Evolutionary conservation across 768 basidiomycete species (phyloP).

Genomic region (Panaeolus cyanescens): DNA sequence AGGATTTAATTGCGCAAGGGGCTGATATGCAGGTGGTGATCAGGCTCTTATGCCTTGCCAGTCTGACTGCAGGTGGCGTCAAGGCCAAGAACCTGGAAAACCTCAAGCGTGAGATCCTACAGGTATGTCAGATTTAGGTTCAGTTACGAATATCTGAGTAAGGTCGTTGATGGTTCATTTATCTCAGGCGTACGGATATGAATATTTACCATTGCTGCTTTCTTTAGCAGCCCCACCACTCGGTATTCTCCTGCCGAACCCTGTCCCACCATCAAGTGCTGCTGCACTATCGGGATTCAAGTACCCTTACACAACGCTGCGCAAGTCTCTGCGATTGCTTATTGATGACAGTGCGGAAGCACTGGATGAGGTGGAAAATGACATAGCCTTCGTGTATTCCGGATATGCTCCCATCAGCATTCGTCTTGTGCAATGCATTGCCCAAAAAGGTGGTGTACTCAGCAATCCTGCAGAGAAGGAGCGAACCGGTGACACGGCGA

Average conservation of each 20-base stretch:
- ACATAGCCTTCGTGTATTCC: conserved; percentile 95
- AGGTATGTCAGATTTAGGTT: conserved; percentile 40
- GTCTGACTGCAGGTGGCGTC: conserved; percentile 82
- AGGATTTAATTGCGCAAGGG: conserved; percentile 88
- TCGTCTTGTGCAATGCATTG: conserved; percentile 89
- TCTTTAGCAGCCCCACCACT: conserved; percentile 69
- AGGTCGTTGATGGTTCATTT: conserved; percentile 28
- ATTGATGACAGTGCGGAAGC: conserved; percentile 85
- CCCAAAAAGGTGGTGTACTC: conserved; percentile 88
- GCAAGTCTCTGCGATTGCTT: conserved; percentile 87
- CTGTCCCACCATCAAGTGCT: conserved; percentile 54
- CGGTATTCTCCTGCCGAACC: conserved; percentile 66
- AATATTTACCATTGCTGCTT: conserved; percentile 67
- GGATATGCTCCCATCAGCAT: conserved; percentile 95
- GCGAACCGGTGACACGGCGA: conserved; percentile 37
- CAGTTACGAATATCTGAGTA: conserved; percentile 23
- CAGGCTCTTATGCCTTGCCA: conserved; percentile 83
- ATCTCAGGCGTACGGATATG: conserved; percentile 73
- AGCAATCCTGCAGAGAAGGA: conserved; percentile 76
- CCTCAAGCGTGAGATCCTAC: conserved; percentile 89
- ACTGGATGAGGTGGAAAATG: conserved; percentile 83
- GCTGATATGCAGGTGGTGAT: conserved; percentile 79
- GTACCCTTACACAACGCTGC: conserved; percentile 70
- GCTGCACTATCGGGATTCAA: conserved; percentile 46
- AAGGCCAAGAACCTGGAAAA: conserved; percentile 86